Evolutionary conservation across 1,139 yeast genomes (phyloP), one percentile per base, ranked within the genome.

Genomic region (Debaryomyces coudertii): DNA sequence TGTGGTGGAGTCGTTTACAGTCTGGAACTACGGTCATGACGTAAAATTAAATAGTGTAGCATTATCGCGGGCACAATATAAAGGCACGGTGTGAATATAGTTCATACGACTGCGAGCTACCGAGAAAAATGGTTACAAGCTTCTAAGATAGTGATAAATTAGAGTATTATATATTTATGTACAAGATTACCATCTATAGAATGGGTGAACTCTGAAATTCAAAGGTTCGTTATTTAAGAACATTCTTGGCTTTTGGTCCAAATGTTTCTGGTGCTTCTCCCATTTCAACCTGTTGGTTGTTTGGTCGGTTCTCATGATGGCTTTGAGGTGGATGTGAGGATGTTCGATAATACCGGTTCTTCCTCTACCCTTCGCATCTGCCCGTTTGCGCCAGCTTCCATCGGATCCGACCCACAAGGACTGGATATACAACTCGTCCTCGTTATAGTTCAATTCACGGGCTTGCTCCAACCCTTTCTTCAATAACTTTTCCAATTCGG

Each of bases 331-430:
- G 47, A 90, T 81, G 63, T 80, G 86, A 52, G 87, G 83, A 62
- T 89, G 95, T 36, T 77, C 79, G 44, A 88, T 79, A 44, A 87
- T 69, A 61, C 98, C 98, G 33, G 80, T 76, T 66, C 97, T 82
- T 53, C 97, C 97, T 72, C 98, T 84, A 52, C 95, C 97, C 71
- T 90, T 90, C 60, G 80, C 77, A 56, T 92, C 97, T n/a, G 84
- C 67, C 63, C 95, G 80, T 65, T 81, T 85, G 42, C 64, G 62
- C 83, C 87, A 82, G 44, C 68, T 61, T 12, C 97, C 97, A 64
- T 92, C 98, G 51, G 90, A 83, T 40, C 97, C 97, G 24, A 84
- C 85, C 98, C 98, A 93, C 53, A 90, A 82, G 61, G 88, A 88
- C 43, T 86, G 83, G 50, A 93, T 79, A 59, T 85, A 89, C 45